Percentiles rank a stretch among this genome's conserved stretches.
Evolutionary conservation across 768 basidiomycete genomes (phyloP).

Genomic region (Leccinum disarticulatum): DNA sequence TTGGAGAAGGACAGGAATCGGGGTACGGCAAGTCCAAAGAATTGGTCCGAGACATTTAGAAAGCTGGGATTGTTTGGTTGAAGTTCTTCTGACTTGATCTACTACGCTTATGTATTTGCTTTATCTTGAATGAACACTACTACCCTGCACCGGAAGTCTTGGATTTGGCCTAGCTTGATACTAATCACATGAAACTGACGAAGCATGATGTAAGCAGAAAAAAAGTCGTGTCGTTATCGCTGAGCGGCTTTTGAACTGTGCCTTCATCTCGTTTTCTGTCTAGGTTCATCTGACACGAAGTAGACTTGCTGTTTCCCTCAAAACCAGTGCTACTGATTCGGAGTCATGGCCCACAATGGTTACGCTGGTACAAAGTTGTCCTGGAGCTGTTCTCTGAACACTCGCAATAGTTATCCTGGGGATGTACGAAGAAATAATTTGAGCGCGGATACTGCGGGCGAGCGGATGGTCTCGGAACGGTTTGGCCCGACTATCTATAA

Average conservation of each 20-base stretch:
- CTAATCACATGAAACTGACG: no score
- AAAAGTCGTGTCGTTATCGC: no score
- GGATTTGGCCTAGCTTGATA: no score
- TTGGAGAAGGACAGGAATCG: conserved; percentile 3
- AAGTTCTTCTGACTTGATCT: conserved; percentile 1
- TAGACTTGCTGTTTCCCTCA: background rate
- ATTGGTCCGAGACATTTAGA: conserved; percentile 21
- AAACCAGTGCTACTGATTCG: background rate
- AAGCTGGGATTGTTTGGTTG: conserved; percentile 30
- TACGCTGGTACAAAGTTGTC: background rate
- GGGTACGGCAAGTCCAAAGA: conserved; percentile 4
- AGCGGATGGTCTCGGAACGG: background rate
- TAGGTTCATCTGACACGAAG: background rate
- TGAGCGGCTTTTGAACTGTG: no score
- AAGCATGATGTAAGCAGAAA: no score
- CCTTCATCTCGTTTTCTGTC: no score
- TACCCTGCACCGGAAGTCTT: no score
- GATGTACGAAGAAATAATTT: background rate
- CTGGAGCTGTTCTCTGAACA: background rate
- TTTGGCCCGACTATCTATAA: background rate
- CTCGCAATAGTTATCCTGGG: background rate
- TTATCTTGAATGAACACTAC: background rate
- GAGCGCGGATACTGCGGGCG: background rate
- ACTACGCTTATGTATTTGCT: background rate
- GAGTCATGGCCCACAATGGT: background rate